Evolutionary conservation across 2,329 filamentous ascomycete species (phyloP), one percentile per base, ranked within the genome.

Genomic region (Meredithiella fracta): DNA sequence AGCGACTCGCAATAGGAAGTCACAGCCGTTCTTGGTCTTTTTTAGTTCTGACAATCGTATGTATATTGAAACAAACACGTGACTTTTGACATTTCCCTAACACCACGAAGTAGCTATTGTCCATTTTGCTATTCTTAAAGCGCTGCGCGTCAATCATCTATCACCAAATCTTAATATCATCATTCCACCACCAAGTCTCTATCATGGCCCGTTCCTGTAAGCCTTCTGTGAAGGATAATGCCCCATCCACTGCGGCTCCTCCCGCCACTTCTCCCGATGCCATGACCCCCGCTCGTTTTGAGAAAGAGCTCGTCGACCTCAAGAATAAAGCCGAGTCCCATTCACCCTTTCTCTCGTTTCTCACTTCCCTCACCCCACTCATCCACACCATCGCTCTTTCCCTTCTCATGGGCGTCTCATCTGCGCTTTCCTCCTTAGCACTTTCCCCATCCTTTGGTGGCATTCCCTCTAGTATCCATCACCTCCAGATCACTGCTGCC

Each of bases 371-470:
- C 65, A 25, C 67, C 66, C 59, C 65, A 14, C 53, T 61, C 8
- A 65, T 67, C 15, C 73, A 76, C 60, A 61, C 63, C 29, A 60
- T 66, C 51, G 61, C 73, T 58, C 61, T 70, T 17, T 61, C 71
- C 17, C 62, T 72, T 25, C 70, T 85, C 49, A 74, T 78, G 8
- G 85, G 82, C 47, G 65, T 82, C 44, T 80, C 77, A 59, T 82
- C 84, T 50, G 80, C 82, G 60, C 77, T 84, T 58, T 91, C 86
- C 0, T 80, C 87, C 65, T 73, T 89, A 60, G 82, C 79, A 40
- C 73, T 97, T 34, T 86, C 88, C 20, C 92, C 92, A 1, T 85
- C 94, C 9, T 97, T 94, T 68, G 92, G 92, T 54, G 81, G 83
- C 15, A 86, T 94, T 38, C 86, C 91, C 1, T 74, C 88, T 0